A percentile compares a stretch with the other conserved stretches of the same genome.
phyloP scores from a whole-genome alignment of 148 eudicot species.

The Camellia lanceoleosa region DNA sequence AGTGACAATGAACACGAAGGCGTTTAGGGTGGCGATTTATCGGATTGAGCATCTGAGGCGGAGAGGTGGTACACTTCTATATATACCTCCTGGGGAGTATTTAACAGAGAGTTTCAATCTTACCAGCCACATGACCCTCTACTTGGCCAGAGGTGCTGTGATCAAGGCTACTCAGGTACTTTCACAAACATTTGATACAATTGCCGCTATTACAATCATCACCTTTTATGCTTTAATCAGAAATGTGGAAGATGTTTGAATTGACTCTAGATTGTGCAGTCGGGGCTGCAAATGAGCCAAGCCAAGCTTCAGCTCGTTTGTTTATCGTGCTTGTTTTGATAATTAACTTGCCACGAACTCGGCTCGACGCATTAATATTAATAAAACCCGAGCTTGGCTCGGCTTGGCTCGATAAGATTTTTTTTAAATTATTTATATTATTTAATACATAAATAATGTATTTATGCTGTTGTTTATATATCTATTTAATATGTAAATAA shows the following conservation, averaged over 20 bases:
- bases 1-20: constrained; percentile 68
- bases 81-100: constrained; percentile 77
- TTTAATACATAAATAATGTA: too few species aligned
- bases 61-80: constrained; percentile 75
- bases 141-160: constrained; percentile 75
- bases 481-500: too few species aligned
- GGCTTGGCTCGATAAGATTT: too few species aligned
- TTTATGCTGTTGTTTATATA: too few species aligned
- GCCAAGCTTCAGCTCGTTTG: too few species aligned
- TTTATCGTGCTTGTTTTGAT: too few species aligned
- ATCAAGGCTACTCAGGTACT: constrained; percentile 88
- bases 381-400: too few species aligned
- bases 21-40: constrained; percentile 68
- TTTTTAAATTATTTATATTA: too few species aligned
- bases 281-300: too few species aligned
- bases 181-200: background rate
- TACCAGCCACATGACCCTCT: constrained; percentile 91
- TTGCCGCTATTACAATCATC: background rate
- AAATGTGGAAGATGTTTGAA: background rate
- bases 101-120: constrained; percentile 75
- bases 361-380: too few species aligned
- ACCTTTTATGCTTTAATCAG: background rate
- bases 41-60: constrained; percentile 61
- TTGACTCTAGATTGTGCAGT: too few species aligned
- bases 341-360: too few species aligned